Percentiles rank a stretch among this genome's conserved stretches.
Evolutionary conservation across 768 basidiomycete genomes (phyloP).

Genomic region (Steccherinum ochraceum): DNA sequence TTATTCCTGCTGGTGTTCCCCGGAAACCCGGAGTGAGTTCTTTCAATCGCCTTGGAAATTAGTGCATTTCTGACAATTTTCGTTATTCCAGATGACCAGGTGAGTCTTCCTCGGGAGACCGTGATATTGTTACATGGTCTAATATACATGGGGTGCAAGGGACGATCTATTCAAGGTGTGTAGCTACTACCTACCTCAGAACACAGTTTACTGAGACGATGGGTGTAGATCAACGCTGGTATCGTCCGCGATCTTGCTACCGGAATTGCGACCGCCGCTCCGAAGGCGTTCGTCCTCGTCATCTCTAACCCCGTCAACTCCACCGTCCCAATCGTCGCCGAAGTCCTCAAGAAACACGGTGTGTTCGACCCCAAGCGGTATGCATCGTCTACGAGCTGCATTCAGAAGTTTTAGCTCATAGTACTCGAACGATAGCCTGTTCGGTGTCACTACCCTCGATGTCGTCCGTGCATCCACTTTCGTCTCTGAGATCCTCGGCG

Average conservation of each 20-base stretch:
- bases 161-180: conserved; percentile 93
- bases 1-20: conserved; percentile 96
- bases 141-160: too few relatives aligned
- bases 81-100: conserved; percentile 41
- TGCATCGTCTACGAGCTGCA: conserved; percentile 9
- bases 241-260: conserved; percentile 92
- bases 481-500: conserved; percentile 70
- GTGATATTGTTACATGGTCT: background rate
- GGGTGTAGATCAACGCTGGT: conserved; percentile 85
- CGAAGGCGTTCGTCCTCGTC: conserved; percentile 90
- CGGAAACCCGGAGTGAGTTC: conserved; percentile 84
- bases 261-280: conserved; percentile 75
- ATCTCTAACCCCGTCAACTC: conserved; percentile 99
- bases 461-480: conserved; percentile 98
- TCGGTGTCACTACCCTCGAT: conserved; percentile 97
- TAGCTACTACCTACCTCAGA: too few relatives aligned
- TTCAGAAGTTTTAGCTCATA: conserved; percentile 1
- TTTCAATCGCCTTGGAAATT: background rate
- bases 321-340: conserved; percentile 93
- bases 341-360: conserved; percentile 89
- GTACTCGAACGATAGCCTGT: conserved; percentile 50
- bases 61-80: conserved; percentile 3
- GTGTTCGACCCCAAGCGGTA: conserved; percentile 91
- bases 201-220: too few relatives aligned
- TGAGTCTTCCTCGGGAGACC: conserved; percentile 26